phyloP scores from a whole-genome alignment of 345 rosid species.

The Eucalyptus regnans region DNA sequence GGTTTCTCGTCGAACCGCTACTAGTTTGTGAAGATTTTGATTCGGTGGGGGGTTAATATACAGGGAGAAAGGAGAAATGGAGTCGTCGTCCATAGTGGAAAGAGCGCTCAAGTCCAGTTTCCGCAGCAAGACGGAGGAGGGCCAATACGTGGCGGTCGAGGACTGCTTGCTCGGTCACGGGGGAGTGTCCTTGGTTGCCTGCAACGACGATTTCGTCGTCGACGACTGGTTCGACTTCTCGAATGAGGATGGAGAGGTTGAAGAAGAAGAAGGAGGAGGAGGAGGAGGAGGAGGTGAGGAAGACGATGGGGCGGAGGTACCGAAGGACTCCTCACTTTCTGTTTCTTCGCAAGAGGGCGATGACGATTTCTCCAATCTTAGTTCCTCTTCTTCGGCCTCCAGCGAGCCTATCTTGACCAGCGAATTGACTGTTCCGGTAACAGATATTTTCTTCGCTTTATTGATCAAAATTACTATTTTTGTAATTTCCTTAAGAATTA shows the following conservation, averaged over 20 bases:
- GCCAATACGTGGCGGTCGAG: neutral
- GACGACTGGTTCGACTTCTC: slow-evolving; percentile 35
- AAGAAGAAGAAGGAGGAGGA: neutral
- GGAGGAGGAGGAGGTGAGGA: neutral
- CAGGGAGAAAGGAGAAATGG: neutral
- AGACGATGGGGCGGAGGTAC: neutral
- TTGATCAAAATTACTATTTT: neutral
- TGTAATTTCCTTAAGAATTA: neutral
- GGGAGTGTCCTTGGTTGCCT: neutral
- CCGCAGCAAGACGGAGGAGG: neutral
- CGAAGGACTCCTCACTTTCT: neutral
- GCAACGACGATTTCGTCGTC: slow-evolving; percentile 19
- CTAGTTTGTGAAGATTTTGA: neutral
- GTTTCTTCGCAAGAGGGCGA: neutral
- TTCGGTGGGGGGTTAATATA: neutral
- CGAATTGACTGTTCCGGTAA: slow-evolving; percentile 21
- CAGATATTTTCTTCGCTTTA: neutral
- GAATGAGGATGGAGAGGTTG: slow-evolving; percentile 1
- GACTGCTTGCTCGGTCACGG: neutral
- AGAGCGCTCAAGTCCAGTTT: neutral
- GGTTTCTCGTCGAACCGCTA: neutral
- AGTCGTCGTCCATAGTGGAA: neutral
- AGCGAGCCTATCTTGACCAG: slow-evolving; percentile 2
- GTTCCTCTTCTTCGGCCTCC: neutral
- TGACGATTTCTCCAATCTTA: neutral